Evolutionary conservation across 2,329 filamentous ascomycete species (phyloP).

Genomic region (Metarhizium rileyi): DNA sequence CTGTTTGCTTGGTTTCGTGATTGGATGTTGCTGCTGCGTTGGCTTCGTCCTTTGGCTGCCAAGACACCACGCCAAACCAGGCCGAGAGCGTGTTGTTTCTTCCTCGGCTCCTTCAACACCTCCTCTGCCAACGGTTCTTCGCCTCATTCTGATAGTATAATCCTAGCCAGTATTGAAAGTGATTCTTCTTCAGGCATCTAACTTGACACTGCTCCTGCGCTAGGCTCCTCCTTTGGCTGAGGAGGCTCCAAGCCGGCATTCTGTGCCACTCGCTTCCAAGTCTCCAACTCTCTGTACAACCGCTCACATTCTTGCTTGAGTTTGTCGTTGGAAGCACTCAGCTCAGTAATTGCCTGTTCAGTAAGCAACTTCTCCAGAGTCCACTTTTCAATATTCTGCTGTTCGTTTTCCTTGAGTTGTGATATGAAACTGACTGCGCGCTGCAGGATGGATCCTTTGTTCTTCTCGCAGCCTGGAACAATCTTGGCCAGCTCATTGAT

Average conservation of each 20-base stretch:
- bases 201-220: conserved; percentile 15
- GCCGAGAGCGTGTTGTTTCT: background rate
- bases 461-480: conserved; percentile 95
- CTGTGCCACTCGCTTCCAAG: conserved; percentile 64
- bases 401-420: conserved; percentile 88
- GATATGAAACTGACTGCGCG: conserved; percentile 91
- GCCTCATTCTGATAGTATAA: background rate
- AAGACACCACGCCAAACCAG: background rate
- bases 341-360: conserved; percentile 80
- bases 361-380: conserved; percentile 83
- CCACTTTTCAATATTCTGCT: conserved; percentile 91
- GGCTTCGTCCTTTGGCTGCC: background rate
- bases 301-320: conserved; percentile 72
- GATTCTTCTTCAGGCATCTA: conserved; percentile 12
- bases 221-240: conserved; percentile 28
- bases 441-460: conserved; percentile 93
- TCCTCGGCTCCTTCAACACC: background rate
- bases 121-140: background rate
- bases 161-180: background rate
- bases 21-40: background rate
- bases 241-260: conserved; percentile 43
- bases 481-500: conserved; percentile 98
- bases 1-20: background rate
- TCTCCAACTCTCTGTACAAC: conserved; percentile 67
- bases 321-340: conserved; percentile 80